These are phyloP conservation scores for Globisporangium viniferum DNA, from an alignment of 352 stramenopile species.

Conservation along the genomic window DNA sequence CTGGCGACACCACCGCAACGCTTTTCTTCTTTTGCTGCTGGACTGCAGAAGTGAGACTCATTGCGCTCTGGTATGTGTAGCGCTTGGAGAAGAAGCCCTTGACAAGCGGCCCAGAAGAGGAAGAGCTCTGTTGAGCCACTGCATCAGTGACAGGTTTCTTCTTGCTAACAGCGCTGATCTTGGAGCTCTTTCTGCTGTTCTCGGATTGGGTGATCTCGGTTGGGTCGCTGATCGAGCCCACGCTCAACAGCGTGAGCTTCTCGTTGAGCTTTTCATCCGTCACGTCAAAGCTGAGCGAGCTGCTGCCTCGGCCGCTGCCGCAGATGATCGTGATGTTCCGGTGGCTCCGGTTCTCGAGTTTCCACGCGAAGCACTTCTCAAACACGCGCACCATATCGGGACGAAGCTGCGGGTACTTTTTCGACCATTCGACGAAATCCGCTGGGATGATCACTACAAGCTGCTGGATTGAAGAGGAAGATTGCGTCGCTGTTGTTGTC, in stretches of 20 bases:
- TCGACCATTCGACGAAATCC: constrained; percentile 44
- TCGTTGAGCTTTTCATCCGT: constrained; percentile 64
- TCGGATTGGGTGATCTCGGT: constrained; percentile 17
- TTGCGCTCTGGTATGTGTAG: constrained; percentile 54
- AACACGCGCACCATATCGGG: constrained; percentile 47
- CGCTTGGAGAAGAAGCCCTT: constrained; percentile 74
- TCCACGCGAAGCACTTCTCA: constrained; percentile 72
- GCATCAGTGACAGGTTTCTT: constrained; percentile 3
- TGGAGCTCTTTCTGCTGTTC: constrained; percentile 14
- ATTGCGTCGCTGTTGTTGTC: constrained; percentile 1
- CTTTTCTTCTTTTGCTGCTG: constrained; percentile 7
- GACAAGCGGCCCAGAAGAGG: neutral
- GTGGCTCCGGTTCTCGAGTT: constrained; percentile 28
- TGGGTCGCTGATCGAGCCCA: constrained; percentile 56
- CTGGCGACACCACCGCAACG: neutral
- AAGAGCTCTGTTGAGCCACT: neutral
- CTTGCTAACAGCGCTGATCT: constrained; percentile 15
- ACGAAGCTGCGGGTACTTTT: constrained; percentile 33
- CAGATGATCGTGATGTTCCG: constrained; percentile 47
- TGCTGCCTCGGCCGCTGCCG: constrained; percentile 21
- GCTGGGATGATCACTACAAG: constrained; percentile 48
- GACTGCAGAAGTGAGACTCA: constrained; percentile 1
- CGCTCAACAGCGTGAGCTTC: constrained; percentile 37
- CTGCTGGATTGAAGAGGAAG: constrained; percentile 34
- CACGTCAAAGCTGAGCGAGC: constrained; percentile 45